These are phyloP conservation scores for Fusarium nodosum DNA, from an alignment of 2,329 filamentous ascomycete species.

Conservation along the genomic window DNA sequence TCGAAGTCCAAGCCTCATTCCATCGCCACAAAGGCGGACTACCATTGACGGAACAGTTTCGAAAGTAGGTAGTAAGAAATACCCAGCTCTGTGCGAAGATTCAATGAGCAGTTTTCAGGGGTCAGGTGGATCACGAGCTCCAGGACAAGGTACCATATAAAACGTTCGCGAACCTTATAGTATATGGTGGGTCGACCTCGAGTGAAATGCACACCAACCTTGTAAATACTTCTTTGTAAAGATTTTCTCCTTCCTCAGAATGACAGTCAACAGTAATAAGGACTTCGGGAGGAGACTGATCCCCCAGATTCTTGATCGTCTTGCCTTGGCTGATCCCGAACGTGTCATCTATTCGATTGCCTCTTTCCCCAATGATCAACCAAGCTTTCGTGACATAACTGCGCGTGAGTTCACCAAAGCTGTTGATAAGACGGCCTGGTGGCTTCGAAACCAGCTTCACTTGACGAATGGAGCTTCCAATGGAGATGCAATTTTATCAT, in stretches of 20 bases:
- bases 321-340: conserved; percentile 31
- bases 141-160: neutral
- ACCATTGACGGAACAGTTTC: neutral
- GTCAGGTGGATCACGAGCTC: neutral
- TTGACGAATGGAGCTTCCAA: neutral
- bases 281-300: conserved; percentile 7
- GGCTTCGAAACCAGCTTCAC: conserved; percentile 29
- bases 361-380: conserved; percentile 20
- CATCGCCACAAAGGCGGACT: neutral
- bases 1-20: neutral
- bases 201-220: too few species aligned
- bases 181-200: neutral
- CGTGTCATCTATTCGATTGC: conserved; percentile 48
- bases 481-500: neutral
- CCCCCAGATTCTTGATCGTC: conserved; percentile 7
- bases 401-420: conserved; percentile 47
- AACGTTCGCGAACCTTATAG: neutral
- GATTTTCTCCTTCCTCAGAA: neutral
- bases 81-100: neutral
- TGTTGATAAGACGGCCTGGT: conserved; percentile 52
- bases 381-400: conserved; percentile 44
- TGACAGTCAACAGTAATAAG: neutral
- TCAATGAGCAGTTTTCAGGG: neutral
- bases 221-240: neutral
- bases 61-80: neutral